Evolutionary conservation across 2,329 filamentous ascomycete genomes (phyloP), one percentile per base, ranked within the genome.

Genomic region (Davidsoniella virescens): DNA sequence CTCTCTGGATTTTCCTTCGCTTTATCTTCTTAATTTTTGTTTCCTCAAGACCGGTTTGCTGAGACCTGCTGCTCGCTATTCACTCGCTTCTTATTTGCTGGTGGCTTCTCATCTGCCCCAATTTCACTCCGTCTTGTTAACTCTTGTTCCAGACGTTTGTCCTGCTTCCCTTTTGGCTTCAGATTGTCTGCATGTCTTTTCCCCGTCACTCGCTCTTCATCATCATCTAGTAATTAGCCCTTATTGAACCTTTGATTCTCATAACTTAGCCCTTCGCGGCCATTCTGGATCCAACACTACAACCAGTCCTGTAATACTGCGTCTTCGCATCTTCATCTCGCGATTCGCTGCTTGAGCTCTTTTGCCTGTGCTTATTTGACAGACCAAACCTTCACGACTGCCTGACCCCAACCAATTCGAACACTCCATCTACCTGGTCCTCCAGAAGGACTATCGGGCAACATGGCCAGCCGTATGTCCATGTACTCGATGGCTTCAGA

Each of bases 401-500:
- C 17, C 18, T 38, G 18, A 23, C 29, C 12, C n/a, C 44, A 14
- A n/a, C 33, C 29, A 20, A 20, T 36, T 38, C 17, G 44, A 23
- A 17, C 16, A 17, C 20, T 20, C 40, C 17, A n/a, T 16, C 8
- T 9, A 23, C 44, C 41, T 50, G 33, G 47, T 44, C 47, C 47
- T 38, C 9, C 29, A 33, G 29, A 18, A 54, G 49, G 37, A 40
- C 42, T 41, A 16, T 36, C 52, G 37, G 48, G 46, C 45, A 54
- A 29, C 61, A 80, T 81, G 77, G 69, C 77, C 57, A 76, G 72
- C 64, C 71, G 76, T 61, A 75, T 78, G 72, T 83, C 80, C 57
- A 78, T 81, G 71, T 83, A 80, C 61, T 83, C 79, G 57, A 69
- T 78, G 61, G 71, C 70, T 57, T 81, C 78, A 57, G 77, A 83